A percentile compares a stretch with the other conserved stretches of the same genome.
phyloP scores from a whole-genome alignment of 2,329 filamentous ascomycete genomes.

The Fusarium foetens region DNA sequence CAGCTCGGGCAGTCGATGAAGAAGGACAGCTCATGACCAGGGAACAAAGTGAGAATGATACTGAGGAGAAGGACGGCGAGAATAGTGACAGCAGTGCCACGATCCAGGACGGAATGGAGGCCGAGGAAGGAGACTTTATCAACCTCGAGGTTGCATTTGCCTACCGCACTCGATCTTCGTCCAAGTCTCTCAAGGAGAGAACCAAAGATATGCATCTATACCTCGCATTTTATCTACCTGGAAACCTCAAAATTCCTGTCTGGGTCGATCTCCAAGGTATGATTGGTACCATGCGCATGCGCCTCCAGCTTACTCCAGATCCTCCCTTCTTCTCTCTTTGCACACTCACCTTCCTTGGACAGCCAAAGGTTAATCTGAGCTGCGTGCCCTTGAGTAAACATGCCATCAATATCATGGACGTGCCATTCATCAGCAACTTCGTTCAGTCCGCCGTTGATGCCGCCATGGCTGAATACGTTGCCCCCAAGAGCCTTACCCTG shows the following conservation, averaged over 20 bases:
- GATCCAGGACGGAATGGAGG: conserved; percentile 71
- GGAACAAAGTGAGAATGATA: conserved; percentile 49
- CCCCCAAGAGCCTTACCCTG: conserved; percentile 77
- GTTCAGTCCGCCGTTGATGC: conserved; percentile 80
- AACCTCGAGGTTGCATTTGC: conserved; percentile 81
- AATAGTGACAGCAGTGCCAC: conserved; percentile 50
- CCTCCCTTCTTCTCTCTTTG: conserved; percentile 81
- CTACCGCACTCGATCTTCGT: conserved; percentile 72
- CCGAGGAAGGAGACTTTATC: conserved; percentile 80
- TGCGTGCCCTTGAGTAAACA: conserved; percentile 76
- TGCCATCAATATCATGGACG: conserved; percentile 77
- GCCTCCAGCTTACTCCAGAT: conserved; percentile 78
- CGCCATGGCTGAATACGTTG: conserved; percentile 78
- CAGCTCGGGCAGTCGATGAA: conserved; percentile 67
- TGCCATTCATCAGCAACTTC: conserved; percentile 79
- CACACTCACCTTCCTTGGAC: conserved; percentile 78
- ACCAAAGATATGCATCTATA: conserved; percentile 74
- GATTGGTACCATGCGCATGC: conserved; percentile 74
- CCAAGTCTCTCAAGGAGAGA: conserved; percentile 72
- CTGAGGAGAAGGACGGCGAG: conserved; percentile 50
- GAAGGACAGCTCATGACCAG: conserved; percentile 64
- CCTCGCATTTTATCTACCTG: conserved; percentile 74
- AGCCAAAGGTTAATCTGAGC: conserved; percentile 76
- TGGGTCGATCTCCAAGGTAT: conserved; percentile 81
- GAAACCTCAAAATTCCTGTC: conserved; percentile 66